These are phyloP conservation scores for Annona squamosa DNA, from an alignment of 164 flowering plant genomes.

Conservation along the genomic window DNA sequence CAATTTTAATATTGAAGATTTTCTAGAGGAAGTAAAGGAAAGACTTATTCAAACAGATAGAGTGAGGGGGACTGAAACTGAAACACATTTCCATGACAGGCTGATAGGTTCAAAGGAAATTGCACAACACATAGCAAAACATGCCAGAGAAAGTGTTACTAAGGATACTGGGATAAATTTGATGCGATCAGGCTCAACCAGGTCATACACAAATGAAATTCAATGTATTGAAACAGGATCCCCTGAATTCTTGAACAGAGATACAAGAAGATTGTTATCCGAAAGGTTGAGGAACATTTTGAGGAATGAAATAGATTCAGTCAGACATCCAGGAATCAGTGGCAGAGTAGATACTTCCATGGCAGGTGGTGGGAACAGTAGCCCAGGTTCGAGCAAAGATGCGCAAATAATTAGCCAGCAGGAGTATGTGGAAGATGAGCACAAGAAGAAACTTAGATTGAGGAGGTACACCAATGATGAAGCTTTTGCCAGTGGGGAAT, in stretches of 20 bases:
- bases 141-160: slow-evolving; percentile 56
- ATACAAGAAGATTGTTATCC: slow-evolving; percentile 59
- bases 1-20: slow-evolving; percentile 61
- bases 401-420: slow-evolving; percentile 18
- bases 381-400: slow-evolving; percentile 23
- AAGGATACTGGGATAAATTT: slow-evolving; percentile 48
- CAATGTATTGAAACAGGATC: slow-evolving; percentile 46
- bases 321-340: slow-evolving; percentile 12
- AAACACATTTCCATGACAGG: slow-evolving; percentile 60
- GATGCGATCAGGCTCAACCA: slow-evolving; percentile 68
- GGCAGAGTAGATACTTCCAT: slow-evolving; percentile 30
- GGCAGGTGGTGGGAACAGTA: slow-evolving; percentile 21
- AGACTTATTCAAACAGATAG: slow-evolving; percentile 40
- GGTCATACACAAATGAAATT: slow-evolving; percentile 62
- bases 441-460: slow-evolving; percentile 47
- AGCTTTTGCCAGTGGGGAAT: slow-evolving; percentile 22
- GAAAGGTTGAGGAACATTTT: slow-evolving; percentile 68
- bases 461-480: slow-evolving; percentile 48
- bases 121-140: slow-evolving; percentile 53
- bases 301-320: slow-evolving; percentile 31
- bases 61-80: slow-evolving; percentile 64
- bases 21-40: slow-evolving; percentile 87
- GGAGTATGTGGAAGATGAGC: slow-evolving; percentile 31
- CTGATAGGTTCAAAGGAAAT: slow-evolving; percentile 53
- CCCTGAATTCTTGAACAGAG: slow-evolving; percentile 60